Evolutionary conservation across 2,329 filamentous ascomycete species (phyloP).

Genomic region (Pestalotiopsis sp.): DNA sequence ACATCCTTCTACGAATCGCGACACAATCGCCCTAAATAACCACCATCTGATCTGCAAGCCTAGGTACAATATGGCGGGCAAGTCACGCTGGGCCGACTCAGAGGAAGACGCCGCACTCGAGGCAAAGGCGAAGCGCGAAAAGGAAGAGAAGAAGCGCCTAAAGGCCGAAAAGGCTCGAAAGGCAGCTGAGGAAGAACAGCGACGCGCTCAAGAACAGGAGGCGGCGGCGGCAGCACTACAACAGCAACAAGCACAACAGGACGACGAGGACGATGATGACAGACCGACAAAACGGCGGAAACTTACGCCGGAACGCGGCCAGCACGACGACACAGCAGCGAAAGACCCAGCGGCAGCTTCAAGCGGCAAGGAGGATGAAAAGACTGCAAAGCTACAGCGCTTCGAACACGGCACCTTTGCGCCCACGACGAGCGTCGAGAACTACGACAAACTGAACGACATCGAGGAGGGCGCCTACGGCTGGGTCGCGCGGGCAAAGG

Average conservation of each 20-base stretch:
- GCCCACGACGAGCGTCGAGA: conserved; percentile 74
- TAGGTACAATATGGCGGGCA: conserved; percentile 55
- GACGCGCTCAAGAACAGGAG: conserved; percentile 10
- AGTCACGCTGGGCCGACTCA: conserved; percentile 86
- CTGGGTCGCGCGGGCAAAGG: conserved; percentile 83
- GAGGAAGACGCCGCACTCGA: conserved; percentile 79
- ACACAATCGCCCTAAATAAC: background rate
- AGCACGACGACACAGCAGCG: conserved; percentile 19
- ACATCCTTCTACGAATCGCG: background rate
- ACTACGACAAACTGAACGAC: conserved; percentile 90
- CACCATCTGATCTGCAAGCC: background rate
- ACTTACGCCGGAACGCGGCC: conserved; percentile 49
- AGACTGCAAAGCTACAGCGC: conserved; percentile 60
- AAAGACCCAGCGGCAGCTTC: conserved; percentile 13
- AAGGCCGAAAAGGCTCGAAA: conserved; percentile 81
- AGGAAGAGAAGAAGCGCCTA: conserved; percentile 83
- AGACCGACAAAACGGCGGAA: conserved; percentile 63
- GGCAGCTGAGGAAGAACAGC: conserved; percentile 53
- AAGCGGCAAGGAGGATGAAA: conserved; percentile 24
- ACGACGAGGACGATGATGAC: conserved; percentile 28
- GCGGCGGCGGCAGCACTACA: conserved; percentile 21
- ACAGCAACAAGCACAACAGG: conserved; percentile 34
- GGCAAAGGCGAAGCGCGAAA: conserved; percentile 74
- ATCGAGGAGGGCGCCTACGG: conserved; percentile 98
- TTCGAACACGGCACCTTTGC: conserved; percentile 72